Evolutionary conservation across 2,329 filamentous ascomycete species (phyloP).

Genomic region (Nannizzia gypsea): DNA sequence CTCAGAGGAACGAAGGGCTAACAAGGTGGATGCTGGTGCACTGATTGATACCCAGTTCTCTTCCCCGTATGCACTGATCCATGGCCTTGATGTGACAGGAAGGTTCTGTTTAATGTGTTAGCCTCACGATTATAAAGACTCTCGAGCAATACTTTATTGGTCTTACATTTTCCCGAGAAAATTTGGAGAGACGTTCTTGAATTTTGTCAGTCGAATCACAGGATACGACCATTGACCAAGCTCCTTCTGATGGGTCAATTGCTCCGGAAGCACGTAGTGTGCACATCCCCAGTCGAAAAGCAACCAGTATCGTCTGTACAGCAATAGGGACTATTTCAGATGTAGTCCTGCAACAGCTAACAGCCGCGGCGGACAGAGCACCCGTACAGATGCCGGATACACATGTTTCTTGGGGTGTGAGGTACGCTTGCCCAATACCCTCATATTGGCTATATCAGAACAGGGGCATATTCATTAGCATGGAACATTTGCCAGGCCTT

Average conservation of each 20-base stretch:
- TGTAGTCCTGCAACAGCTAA: slow-evolving; percentile 21
- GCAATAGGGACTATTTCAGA: slow-evolving; percentile 26
- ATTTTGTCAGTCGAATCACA: background rate
- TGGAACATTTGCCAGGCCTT: background rate
- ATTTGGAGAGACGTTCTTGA: background rate
- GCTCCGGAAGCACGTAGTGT: background rate
- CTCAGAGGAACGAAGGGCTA: background rate
- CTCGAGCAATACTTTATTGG: too few species aligned
- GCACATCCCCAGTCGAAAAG: slow-evolving; percentile 23
- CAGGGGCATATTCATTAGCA: background rate
- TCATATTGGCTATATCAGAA: background rate
- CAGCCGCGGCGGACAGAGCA: slow-evolving; percentile 23
- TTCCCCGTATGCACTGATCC: background rate
- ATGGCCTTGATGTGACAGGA: background rate
- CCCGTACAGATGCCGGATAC: slow-evolving; percentile 26
- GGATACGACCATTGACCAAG: slow-evolving; percentile 3
- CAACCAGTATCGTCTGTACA: slow-evolving; percentile 26
- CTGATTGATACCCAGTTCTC: background rate
- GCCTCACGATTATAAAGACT: background rate
- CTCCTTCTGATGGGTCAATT: background rate
- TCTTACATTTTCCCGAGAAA: background rate
- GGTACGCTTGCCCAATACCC: background rate
- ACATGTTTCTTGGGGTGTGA: background rate
- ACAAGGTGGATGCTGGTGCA: background rate
- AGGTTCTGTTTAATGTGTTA: background rate